Conservation (phyloP, 176 grass and related monocot species). For the Bothriochloa decipiens region DNA sequence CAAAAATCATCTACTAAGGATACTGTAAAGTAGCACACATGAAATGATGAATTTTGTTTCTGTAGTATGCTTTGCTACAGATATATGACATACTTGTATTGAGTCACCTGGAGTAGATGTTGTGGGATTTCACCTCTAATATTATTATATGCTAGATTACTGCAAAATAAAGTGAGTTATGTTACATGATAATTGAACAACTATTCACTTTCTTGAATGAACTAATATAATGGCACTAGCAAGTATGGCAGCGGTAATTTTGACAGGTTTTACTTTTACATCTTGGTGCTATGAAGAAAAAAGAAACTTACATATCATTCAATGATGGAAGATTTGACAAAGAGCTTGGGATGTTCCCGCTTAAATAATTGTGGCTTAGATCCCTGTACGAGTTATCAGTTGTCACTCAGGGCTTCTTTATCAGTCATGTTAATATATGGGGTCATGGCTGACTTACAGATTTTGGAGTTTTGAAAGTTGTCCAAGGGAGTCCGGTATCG, state of each 20-base stretch:
- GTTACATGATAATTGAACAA: constrained; percentile 29
- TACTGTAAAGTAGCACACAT: constrained; percentile 5
- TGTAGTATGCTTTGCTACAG: constrained; percentile 30
- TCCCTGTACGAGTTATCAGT: constrained; percentile 54
- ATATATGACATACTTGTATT: constrained; percentile 67
- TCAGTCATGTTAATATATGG: not conserved
- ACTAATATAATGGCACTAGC: constrained; percentile 34
- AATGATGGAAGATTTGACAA: constrained; percentile 59
- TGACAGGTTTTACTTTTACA: constrained; percentile 13
- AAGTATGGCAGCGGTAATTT: not conserved
- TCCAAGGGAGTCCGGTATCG: constrained; percentile 73
- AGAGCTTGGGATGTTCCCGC: constrained; percentile 63
- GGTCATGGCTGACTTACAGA: constrained; percentile 59
- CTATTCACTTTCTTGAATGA: constrained; percentile 24
- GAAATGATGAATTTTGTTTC: not conserved
- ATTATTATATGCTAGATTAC: constrained; percentile 67
- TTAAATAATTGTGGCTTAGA: constrained; percentile 76
- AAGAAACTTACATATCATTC: constrained; percentile 73
- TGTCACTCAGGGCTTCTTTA: constrained; percentile 22
- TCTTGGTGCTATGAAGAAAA: constrained; percentile 23
- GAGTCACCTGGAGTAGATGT: constrained; percentile 50
- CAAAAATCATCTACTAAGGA: constrained; percentile 5
- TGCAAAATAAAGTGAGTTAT: constrained; percentile 51
- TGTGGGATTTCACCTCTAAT: constrained; percentile 65
- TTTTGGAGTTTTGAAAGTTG: constrained; percentile 65